These are phyloP conservation scores for California macrophylla DNA, from an alignment of 441 rosid species.

Conservation along the genomic window DNA sequence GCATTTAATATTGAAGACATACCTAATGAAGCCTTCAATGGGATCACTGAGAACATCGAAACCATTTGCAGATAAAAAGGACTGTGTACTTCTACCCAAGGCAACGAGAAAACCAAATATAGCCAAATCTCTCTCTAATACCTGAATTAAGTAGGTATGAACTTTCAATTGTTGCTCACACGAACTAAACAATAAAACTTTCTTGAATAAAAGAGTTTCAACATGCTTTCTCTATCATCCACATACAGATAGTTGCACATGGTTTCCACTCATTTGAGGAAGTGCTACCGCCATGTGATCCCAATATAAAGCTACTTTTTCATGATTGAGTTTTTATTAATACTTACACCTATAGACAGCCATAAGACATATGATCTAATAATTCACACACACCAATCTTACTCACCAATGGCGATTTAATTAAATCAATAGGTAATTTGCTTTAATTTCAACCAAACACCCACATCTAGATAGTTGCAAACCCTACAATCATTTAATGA, in stretches of 20 bases:
- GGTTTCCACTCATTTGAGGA: neutral
- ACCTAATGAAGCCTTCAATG: conserved; percentile 74
- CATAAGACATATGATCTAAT: neutral
- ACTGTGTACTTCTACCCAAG: conserved; percentile 74
- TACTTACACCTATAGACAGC: neutral
- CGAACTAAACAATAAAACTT: neutral
- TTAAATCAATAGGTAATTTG: neutral
- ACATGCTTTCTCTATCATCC: neutral
- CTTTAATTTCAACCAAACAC: neutral
- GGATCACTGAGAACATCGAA: conserved; percentile 51
- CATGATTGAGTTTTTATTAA: neutral
- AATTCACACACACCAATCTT: conserved; percentile 2
- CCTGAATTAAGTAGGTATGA: conserved; percentile 45
- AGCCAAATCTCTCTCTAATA: conserved; percentile 93
- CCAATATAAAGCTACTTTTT: neutral
- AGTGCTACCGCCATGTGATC: neutral
- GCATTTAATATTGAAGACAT: conserved; percentile 6
- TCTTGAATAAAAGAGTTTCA: neutral
- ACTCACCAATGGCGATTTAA: neutral
- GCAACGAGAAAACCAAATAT: conserved; percentile 97
- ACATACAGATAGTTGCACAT: neutral
- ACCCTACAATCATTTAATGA: conserved; percentile 3
- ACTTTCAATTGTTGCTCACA: conserved; percentile 14
- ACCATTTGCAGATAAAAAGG: conserved; percentile 71
- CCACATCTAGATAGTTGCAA: conserved; percentile 1